Conservation (phyloP, 208 protist genomes). For the Leptomonas pyrrhocoris region DNA sequence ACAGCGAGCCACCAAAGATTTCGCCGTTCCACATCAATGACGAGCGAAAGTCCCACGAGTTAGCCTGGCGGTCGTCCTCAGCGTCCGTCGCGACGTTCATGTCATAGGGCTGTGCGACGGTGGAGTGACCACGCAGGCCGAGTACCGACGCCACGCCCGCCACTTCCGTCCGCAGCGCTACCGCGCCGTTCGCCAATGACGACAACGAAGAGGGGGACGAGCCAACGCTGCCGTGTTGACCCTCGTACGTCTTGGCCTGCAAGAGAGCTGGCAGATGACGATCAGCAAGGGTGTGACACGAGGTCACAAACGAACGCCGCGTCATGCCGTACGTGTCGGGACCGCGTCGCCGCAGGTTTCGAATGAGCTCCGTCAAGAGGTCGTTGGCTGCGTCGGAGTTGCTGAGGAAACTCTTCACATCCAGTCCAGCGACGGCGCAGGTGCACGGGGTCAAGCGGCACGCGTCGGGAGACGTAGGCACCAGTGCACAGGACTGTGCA, state of each 20-base stretch:
- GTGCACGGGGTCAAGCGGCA: constrained; percentile 20
- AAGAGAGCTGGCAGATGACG: background rate
- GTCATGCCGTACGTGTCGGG: constrained; percentile 54
- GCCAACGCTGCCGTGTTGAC: background rate
- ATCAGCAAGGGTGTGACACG: constrained; percentile 1
- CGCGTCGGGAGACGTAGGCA: constrained; percentile 6
- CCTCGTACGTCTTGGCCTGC: background rate
- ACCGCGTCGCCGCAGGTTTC: constrained; percentile 55
- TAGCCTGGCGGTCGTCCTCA: constrained; percentile 33
- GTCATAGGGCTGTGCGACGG: constrained; percentile 73
- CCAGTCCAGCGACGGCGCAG: constrained; percentile 19
- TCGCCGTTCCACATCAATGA: constrained; percentile 90
- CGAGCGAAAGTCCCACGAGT: constrained; percentile 29
- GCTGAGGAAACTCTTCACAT: constrained; percentile 24
- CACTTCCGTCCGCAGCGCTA: constrained; percentile 39
- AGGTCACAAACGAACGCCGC: constrained; percentile 33
- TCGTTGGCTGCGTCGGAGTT: constrained; percentile 7
- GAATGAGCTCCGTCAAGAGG: constrained; percentile 40
- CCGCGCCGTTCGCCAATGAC: background rate
- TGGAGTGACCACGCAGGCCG: constrained; percentile 54
- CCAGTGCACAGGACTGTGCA: background rate
- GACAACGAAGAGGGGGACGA: no score
- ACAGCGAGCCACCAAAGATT: constrained; percentile 78
- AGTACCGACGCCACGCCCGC: constrained; percentile 69
- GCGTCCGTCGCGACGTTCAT: constrained; percentile 50